Base-by-base conservation (phyloP, 305 asterid genomes). In the Salvia sclarea region DNA sequence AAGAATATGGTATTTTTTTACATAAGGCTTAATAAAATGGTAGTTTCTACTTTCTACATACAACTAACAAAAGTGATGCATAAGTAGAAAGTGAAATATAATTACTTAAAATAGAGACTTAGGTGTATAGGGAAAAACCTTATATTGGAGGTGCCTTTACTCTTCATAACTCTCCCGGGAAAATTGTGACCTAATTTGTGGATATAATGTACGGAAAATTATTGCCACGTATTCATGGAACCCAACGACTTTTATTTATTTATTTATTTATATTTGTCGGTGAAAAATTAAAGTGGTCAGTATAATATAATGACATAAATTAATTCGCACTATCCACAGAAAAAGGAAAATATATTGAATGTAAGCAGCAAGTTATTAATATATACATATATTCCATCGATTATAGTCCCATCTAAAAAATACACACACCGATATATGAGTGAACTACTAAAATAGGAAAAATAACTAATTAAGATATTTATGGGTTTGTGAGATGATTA, bases 231-330 rank as follows among this genome's bases (percentile, higher is more conserved):
- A 20, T 50, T 58, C 17, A 58, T 33, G n/a, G 20, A 20, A 11
- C 17, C 35, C 17, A 59, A 59, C 50, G 5, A 38, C 17, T 59
- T 37, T 5, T 59, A 37, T 10, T 14, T 25, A 25, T n/a, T 57
- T 31, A 55, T 55, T 28, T 52, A 53, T 4, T 16, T 38, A 49
- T 63, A 57, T 57, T 57, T 63, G 54, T 13, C 16, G 24, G 20
- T 40, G n/a, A 13, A 41, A 41, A 61, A 13, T 41, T 41, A 24
- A 1, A 40, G 31, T 35, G 3, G 9, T 4, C 31, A 22, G 10
- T 21, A 0, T 3, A 2, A 16, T 28, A 0, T 3, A 2, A 16
- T 28, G 9, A 12, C 41, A 44, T 25, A 14, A n/a, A 56, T 56
- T n/a, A n/a, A n/a, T n/a, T 7, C 1, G 6, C 24, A 31, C 44